phyloP scores from a whole-genome alignment of 306 rosid genomes.

The Sophora flavescens region DNA sequence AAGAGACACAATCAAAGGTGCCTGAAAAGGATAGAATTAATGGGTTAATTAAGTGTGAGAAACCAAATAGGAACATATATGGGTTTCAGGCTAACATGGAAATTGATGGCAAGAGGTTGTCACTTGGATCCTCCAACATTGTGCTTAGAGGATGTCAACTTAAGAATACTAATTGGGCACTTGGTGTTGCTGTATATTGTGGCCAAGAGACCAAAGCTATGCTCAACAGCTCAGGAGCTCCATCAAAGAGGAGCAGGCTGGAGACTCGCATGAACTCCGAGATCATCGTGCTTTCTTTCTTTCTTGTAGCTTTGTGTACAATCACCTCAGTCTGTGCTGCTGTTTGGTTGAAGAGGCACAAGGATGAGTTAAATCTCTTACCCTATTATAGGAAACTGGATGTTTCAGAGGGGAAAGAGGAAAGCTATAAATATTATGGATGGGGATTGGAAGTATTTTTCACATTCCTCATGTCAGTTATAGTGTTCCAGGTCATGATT shows the following conservation, averaged over 20 bases:
- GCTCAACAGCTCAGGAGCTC: conserved; percentile 95
- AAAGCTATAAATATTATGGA: conserved; percentile 69
- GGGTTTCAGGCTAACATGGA: conserved; percentile 91
- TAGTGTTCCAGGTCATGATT: conserved; percentile 95
- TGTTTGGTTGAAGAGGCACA: conserved; percentile 75
- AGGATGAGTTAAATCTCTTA: conserved; percentile 57
- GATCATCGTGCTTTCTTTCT: conserved; percentile 76
- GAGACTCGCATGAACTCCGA: conserved; percentile 91
- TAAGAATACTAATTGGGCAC: conserved; percentile 87
- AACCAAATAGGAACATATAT: conserved; percentile 90
- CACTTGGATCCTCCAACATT: conserved; percentile 91
- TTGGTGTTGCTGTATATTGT: conserved; percentile 91
- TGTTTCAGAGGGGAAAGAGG: conserved; percentile 40
- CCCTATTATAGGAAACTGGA: conserved; percentile 78
- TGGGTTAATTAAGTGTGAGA: conserved; percentile 88
- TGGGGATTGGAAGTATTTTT: conserved; percentile 83
- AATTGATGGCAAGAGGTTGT: conserved; percentile 75
- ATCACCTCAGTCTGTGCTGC: conserved; percentile 79
- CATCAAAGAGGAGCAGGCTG: conserved; percentile 90
- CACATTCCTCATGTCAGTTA: conserved; percentile 96
- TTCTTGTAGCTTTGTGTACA: conserved; percentile 73
- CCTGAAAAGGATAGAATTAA: conserved; percentile 58
- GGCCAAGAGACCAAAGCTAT: conserved; percentile 91
- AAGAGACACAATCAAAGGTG: conserved; percentile 76
- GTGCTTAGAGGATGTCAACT: conserved; percentile 91